These are phyloP conservation scores for Xerocomus subilludens DNA, from an alignment of 1,284 basidiomycete species.

Conservation along the genomic window DNA sequence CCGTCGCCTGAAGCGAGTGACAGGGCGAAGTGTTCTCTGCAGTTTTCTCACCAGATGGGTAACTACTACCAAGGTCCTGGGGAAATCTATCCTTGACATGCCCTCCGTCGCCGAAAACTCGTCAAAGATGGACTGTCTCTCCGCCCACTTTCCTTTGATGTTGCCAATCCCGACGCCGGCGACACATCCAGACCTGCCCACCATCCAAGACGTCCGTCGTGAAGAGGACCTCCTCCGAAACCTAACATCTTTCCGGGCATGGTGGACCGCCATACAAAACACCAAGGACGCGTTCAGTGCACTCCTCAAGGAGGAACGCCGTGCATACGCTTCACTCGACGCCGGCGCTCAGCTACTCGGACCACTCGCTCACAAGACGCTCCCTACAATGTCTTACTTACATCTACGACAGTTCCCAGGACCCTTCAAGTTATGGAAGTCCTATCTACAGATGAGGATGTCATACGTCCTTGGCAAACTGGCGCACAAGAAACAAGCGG, in stretches of 20 bases:
- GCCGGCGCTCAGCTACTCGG: slow-evolving; percentile 70
- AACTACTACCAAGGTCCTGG: slow-evolving; percentile 60
- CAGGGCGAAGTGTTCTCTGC: slow-evolving; percentile 97
- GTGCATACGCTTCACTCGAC: slow-evolving; percentile 58
- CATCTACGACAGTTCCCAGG: slow-evolving; percentile 95
- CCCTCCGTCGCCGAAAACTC: slow-evolving; percentile 63
- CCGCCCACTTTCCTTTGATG: slow-evolving; percentile 81
- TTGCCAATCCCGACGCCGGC: slow-evolving; percentile 85
- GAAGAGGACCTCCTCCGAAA: slow-evolving; percentile 98
- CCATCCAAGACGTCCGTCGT: slow-evolving; percentile 80
- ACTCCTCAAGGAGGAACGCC: slow-evolving; percentile 67
- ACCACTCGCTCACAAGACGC: slow-evolving; percentile 77
- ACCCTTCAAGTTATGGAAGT: slow-evolving; percentile 95
- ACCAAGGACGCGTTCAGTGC: slow-evolving; percentile 74
- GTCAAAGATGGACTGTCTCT: slow-evolving; percentile 64
- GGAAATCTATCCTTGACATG: slow-evolving; percentile 56
- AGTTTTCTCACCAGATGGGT: slow-evolving; percentile 92
- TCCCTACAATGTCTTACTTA: slow-evolving; percentile 87
- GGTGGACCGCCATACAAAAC: slow-evolving; percentile 89
- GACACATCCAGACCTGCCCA: slow-evolving; percentile 81
- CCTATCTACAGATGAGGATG: slow-evolving; percentile 88
- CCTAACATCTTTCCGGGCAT: slow-evolving; percentile 89
- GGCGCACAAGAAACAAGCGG: slow-evolving; percentile 76
- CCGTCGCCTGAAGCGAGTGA: slow-evolving; percentile 13
- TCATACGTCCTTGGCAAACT: slow-evolving; percentile 86